phyloP scores from a whole-genome alignment of 305 asterid species.

The Solanum hybrid region DNA sequence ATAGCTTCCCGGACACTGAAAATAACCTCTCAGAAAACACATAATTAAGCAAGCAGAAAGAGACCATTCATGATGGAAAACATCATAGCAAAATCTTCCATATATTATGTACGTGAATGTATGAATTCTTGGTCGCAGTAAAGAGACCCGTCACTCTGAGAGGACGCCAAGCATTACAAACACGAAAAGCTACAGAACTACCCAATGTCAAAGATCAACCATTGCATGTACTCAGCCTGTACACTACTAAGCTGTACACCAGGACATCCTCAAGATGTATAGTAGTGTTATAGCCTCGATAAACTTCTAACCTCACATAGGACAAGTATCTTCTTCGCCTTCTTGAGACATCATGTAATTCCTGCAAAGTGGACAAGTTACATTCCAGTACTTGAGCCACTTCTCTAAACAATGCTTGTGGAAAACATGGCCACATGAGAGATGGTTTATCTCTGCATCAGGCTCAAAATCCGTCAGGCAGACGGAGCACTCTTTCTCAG shows the following conservation, averaged over 20 bases:
- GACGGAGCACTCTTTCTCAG: constrained; percentile 66
- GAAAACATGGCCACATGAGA: constrained; percentile 85
- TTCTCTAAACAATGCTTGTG: constrained; percentile 74
- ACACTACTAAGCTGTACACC: constrained; percentile 36
- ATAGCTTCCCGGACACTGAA: background rate
- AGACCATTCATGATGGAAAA: background rate
- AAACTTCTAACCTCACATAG: constrained; percentile 47
- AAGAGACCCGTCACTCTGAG: constrained; percentile 11
- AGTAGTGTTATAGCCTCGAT: background rate
- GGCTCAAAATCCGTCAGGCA: constrained; percentile 70
- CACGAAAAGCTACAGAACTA: constrained; percentile 1
- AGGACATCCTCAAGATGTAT: background rate
- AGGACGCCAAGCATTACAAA: constrained; percentile 8
- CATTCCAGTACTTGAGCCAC: constrained; percentile 82
- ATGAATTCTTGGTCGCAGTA: constrained; percentile 1
- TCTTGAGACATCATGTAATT: constrained; percentile 62
- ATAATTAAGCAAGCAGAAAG: background rate
- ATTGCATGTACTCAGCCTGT: constrained; percentile 8
- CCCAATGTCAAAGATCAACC: constrained; percentile 1
- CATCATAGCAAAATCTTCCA: background rate
- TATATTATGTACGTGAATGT: background rate
- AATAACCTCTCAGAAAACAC: background rate
- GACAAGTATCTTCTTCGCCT: constrained; percentile 58
- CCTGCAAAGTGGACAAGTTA: constrained; percentile 96
- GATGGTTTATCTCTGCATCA: constrained; percentile 59